Conservation (phyloP, 164 flowering plant genomes). For the Aristolochia contorta region DNA sequence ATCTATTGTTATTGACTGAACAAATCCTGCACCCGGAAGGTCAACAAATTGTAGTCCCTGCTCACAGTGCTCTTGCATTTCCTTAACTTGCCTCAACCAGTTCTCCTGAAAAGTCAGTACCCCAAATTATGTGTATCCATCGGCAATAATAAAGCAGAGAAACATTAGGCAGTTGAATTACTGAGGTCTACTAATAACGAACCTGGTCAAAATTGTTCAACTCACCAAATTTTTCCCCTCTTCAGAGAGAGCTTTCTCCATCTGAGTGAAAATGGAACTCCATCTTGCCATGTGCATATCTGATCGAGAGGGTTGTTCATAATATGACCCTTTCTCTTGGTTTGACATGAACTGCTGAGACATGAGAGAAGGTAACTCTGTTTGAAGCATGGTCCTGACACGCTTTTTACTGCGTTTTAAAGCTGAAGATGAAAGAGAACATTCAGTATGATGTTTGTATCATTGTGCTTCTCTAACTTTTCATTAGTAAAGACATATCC, state of each 20-base stretch:
- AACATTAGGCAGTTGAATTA: not conserved
- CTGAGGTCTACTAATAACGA: not conserved
- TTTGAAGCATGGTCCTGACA: slow-evolving; percentile 34
- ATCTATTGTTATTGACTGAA: slow-evolving; percentile 17
- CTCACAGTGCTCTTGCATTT: slow-evolving; percentile 66
- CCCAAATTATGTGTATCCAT: not conserved
- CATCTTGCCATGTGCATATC: slow-evolving; percentile 58
- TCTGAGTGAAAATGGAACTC: slow-evolving; percentile 59
- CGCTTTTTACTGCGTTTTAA: slow-evolving; percentile 6
- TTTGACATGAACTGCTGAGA: slow-evolving; percentile 48
- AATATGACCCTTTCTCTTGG: slow-evolving; percentile 33
- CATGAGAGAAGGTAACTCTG: slow-evolving; percentile 61
- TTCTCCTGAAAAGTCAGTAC: slow-evolving; percentile 37
- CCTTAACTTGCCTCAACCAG: slow-evolving; percentile 63
- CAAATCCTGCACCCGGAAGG: slow-evolving; percentile 9
- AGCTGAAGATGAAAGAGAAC: slow-evolving; percentile 1
- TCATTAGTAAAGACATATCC: not conserved
- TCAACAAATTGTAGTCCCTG: slow-evolving; percentile 42
- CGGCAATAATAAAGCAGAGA: not conserved
- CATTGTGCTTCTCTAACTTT: not conserved
- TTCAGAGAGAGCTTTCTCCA: slow-evolving; percentile 71
- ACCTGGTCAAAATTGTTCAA: slow-evolving; percentile 11
- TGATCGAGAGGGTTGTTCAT: slow-evolving; percentile 15
- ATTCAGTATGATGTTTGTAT: not conserved
- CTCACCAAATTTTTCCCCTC: slow-evolving; percentile 79